Conservation (phyloP, 2,329 filamentous ascomycete genomes). For the Fusarium pseudograminearum region DNA sequence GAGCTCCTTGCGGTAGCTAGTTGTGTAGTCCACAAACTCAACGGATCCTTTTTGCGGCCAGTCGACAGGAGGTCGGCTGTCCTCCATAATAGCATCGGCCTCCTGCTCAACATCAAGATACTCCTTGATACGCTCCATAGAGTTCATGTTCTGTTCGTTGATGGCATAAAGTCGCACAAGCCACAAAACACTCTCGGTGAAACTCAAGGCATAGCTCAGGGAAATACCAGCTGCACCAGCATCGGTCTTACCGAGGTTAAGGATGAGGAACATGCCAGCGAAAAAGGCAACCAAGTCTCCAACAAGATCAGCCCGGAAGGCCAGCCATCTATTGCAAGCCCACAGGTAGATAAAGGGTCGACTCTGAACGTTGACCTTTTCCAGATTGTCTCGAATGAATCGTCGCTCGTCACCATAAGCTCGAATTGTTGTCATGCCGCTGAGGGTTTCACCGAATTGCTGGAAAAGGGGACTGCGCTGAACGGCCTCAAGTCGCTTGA, state of each 20-base stretch:
- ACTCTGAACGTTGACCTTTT: constrained; percentile 88
- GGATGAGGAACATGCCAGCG: constrained; percentile 88
- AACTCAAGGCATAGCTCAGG: constrained; percentile 94
- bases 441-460: constrained; percentile 95
- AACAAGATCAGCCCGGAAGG: constrained; percentile 89
- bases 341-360: constrained; percentile 96
- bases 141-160: constrained; percentile 99
- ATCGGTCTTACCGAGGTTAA: constrained; percentile 85
- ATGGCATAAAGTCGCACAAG: constrained; percentile 92
- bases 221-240: constrained; percentile 93
- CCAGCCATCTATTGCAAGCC: constrained; percentile 96
- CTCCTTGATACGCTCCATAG: constrained; percentile 96
- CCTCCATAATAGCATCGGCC: constrained; percentile 79
- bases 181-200: constrained; percentile 97
- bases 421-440: constrained; percentile 94
- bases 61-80: constrained; percentile 79
- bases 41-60: constrained; percentile 91
- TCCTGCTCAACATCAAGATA: constrained; percentile 98
- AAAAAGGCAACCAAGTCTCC: constrained; percentile 95
- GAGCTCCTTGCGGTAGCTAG: constrained; percentile 87
- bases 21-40: constrained; percentile 89
- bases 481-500: constrained; percentile 94
- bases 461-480: constrained; percentile 96
- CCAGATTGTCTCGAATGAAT: constrained; percentile 92
- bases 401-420: constrained; percentile 94